Conservation (phyloP, 163 green algal species). For the Volvox carteri region DNA sequence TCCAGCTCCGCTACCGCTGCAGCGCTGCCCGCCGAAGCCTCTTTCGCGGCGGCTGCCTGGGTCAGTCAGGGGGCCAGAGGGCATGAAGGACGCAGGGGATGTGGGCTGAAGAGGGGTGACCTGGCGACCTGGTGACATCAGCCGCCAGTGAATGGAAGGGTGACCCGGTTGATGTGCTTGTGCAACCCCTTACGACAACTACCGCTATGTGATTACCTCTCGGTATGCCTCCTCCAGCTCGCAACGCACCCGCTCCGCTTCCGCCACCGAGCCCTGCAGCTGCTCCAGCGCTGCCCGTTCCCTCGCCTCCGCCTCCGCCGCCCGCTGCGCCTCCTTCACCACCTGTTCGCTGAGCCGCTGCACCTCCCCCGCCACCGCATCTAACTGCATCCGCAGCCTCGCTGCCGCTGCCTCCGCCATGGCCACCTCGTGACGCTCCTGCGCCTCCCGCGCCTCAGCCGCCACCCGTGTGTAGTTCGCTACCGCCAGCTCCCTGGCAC, state of each 20-base stretch:
- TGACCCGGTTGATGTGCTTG: too few relatives aligned
- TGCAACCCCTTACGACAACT: too few relatives aligned
- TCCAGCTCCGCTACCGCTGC: neutral
- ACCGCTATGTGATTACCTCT: too few relatives aligned
- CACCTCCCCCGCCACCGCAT: conserved; percentile 1
- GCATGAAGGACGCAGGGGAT: too few relatives aligned
- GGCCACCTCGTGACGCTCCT: neutral
- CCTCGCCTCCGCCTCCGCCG: neutral
- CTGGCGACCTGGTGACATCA: too few relatives aligned
- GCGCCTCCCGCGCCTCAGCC: conserved; percentile 4
- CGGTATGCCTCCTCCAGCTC: neutral
- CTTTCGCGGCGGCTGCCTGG: neutral
- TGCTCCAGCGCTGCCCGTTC: neutral
- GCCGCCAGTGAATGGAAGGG: too few relatives aligned
- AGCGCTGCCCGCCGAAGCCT: neutral
- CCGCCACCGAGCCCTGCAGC: neutral
- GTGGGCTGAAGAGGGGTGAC: too few relatives aligned
- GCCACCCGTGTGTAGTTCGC: neutral
- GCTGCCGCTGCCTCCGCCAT: conserved; percentile 1
- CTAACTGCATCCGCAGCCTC: conserved; percentile 18
- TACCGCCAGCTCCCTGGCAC: neutral
- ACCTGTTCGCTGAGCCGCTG: neutral
- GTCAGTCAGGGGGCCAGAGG: too few relatives aligned
- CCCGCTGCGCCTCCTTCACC: neutral
- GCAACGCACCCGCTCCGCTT: neutral